phyloP scores from a whole-genome alignment of 1,139 yeast genomes.

The Sugiyamaella japonica region DNA sequence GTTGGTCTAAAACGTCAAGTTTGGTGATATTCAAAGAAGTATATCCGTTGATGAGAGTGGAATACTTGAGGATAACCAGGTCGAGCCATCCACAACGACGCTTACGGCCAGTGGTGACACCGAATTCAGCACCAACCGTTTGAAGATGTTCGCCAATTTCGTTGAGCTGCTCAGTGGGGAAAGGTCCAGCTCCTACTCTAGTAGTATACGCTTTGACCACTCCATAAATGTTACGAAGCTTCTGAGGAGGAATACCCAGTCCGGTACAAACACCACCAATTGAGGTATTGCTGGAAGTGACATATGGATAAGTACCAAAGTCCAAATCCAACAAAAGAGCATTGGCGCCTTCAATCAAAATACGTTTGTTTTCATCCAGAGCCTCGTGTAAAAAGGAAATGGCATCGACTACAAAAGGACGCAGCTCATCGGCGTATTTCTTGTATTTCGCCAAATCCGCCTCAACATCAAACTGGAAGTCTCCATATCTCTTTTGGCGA shows the following conservation, averaged over 20 bases:
- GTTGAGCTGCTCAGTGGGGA: conserved; percentile 96
- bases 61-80: conserved; percentile 88
- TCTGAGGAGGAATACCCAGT: conserved; percentile 87
- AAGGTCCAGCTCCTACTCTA: conserved; percentile 99
- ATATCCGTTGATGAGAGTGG: conserved; percentile 89
- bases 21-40: conserved; percentile 93
- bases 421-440: conserved; percentile 66
- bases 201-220: conserved; percentile 98
- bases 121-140: conserved; percentile 89
- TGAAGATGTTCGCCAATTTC: conserved; percentile 84
- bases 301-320: conserved; percentile 97
- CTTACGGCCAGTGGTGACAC: conserved; percentile 99
- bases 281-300: conserved; percentile 92
- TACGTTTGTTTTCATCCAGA: conserved; percentile 71
- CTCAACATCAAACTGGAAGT: conserved; percentile 82
- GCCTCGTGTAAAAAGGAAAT: conserved; percentile 89
- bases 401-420: conserved; percentile 93
- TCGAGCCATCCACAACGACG: conserved; percentile 99
- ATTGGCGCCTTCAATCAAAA: conserved; percentile 96
- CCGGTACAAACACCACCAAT: conserved; percentile 99
- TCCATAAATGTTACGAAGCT: conserved; percentile 81
- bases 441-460: conserved; percentile 78
- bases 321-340: conserved; percentile 97
- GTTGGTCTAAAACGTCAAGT: conserved; percentile 88
- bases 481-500: conserved; percentile 88